Evolutionary conservation across 345 rosid genomes (phyloP).

Genomic region (Aquilaria sinensis): DNA sequence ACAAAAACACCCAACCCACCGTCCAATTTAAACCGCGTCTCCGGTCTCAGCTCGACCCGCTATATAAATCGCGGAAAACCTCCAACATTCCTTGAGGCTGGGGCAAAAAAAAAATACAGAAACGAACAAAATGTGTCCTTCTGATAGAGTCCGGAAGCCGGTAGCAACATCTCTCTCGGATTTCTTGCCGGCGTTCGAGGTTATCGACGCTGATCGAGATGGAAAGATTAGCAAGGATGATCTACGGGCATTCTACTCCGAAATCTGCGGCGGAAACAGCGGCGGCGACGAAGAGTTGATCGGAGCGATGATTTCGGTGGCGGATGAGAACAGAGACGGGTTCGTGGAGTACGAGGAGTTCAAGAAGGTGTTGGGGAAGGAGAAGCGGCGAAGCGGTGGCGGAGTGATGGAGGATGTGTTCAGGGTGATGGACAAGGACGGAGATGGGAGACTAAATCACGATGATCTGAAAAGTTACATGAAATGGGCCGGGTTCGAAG

Average conservation of each 20-base stretch:
- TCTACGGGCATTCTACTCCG: slow-evolving; percentile 51
- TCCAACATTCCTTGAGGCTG: not conserved
- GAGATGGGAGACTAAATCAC: slow-evolving; percentile 67
- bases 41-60: not conserved
- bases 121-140: slow-evolving; percentile 32
- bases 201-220: slow-evolving; percentile 80
- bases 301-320: slow-evolving; percentile 66
- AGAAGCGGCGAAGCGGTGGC: not conserved
- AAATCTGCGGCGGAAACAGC: slow-evolving; percentile 16
- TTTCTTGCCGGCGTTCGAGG: slow-evolving; percentile 63
- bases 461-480: slow-evolving; percentile 62
- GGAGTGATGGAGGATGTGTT: slow-evolving; percentile 56
- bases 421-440: slow-evolving; percentile 74
- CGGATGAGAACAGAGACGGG: slow-evolving; percentile 68
- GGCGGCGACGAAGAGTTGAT: slow-evolving; percentile 41
- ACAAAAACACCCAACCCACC: not conserved
- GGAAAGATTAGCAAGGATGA: slow-evolving; percentile 87
- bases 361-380: slow-evolving; percentile 41
- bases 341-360: slow-evolving; percentile 89
- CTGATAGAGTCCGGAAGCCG: slow-evolving; percentile 22
- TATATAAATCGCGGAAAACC: not conserved
- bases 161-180: slow-evolving; percentile 16
- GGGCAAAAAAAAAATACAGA: not conserved
- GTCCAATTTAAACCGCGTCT: not conserved
- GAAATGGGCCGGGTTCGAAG: slow-evolving; percentile 57